Base-by-base conservation (phyloP, 192 early-diverging fungal genomes). In the Mortierella claussenii region DNA sequence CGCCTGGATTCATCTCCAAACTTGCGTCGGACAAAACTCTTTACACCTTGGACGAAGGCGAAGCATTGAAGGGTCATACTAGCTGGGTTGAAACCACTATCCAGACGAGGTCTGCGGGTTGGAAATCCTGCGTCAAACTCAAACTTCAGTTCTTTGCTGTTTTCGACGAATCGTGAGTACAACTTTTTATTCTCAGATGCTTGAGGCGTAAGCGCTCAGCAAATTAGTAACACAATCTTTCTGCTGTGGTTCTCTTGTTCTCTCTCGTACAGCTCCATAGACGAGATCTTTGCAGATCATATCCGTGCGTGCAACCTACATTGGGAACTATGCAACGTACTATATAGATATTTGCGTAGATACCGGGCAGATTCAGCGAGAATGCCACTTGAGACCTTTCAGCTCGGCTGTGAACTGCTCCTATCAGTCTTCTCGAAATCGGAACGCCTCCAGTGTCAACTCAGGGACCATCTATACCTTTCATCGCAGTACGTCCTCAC, bases 91-190 rank as follows among this genome's bases (percentile, higher is more conserved):
- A 76, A 24, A 56, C 57, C 2, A 67, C 45, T 1, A 67, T 76
- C 31, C 24, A 18, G 3, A 26, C 13, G 4, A 42, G 43, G 18
- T 28, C 50, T 1, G 21, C 26, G 15, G 63, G 63, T 3, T 76
- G 73, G 73, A 54, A 34, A 18, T 76, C 73, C 4, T 76, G 64
- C 40, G 73, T 67, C 28, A 76, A 76, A 37, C 30, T 76, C 2
- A 76, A 76, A 33, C 33, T 76, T 7, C 73, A 76, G 45, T 76
- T 76, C 53, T 67, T 55, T 62, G 63, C 64, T 0, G 53, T 62
- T 3, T 76, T 76, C 42, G 58, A 21, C 0, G 70, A 75, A 36
- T 45, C 46, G 70, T 75, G 57, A 53, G 49, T 54, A 21, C 7
- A 0, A 20, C 20, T 34, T 7, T n/a, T 1, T 46, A 2, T 26